These are phyloP conservation scores for Pinus tabuliformis DNA, from an alignment of 75 land plant genomes.

Conservation along the genomic window DNA sequence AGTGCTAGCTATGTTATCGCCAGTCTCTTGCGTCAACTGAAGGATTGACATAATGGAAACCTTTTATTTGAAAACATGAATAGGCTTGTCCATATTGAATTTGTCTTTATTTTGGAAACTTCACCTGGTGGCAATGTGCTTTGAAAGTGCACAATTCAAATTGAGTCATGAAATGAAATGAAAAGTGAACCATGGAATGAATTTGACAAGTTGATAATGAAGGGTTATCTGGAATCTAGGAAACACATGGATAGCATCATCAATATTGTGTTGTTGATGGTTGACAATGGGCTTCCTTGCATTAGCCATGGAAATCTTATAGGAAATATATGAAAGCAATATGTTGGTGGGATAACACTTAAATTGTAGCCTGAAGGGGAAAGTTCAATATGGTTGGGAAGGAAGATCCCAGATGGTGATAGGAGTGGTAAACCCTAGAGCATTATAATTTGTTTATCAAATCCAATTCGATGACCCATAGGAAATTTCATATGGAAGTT, in stretches of 20 bases:
- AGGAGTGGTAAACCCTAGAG: no score
- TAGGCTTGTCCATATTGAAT: no score
- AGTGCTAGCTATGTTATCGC: slow-evolving; percentile 99
- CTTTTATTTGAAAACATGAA: no score
- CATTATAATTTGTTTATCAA: no score
- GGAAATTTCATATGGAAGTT: no score
- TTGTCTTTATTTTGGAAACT: no score
- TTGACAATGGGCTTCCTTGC: slow-evolving; percentile 96
- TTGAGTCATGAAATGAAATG: slow-evolving; percentile 95
- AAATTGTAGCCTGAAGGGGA: no score
- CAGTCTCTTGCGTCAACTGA: slow-evolving; percentile 64
- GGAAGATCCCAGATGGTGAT: no score
- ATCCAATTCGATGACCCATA: no score
- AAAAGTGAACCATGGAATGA: slow-evolving; percentile 88
- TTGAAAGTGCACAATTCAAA: slow-evolving; percentile 98
- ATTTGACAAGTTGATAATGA: slow-evolving; percentile 92
- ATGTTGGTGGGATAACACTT: no score
- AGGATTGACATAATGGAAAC: no score
- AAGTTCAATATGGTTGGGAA: no score
- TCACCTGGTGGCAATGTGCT: slow-evolving; percentile 77
- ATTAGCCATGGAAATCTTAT: slow-evolving; percentile 96
- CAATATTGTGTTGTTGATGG: slow-evolving; percentile 83
- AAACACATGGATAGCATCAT: slow-evolving; percentile 91
- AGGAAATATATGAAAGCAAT: slow-evolving; percentile 79
- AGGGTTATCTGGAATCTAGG: slow-evolving; percentile 93